Evolutionary conservation across 2,329 filamentous ascomycete species (phyloP).

Genomic region (Monosporascus sp.): DNA sequence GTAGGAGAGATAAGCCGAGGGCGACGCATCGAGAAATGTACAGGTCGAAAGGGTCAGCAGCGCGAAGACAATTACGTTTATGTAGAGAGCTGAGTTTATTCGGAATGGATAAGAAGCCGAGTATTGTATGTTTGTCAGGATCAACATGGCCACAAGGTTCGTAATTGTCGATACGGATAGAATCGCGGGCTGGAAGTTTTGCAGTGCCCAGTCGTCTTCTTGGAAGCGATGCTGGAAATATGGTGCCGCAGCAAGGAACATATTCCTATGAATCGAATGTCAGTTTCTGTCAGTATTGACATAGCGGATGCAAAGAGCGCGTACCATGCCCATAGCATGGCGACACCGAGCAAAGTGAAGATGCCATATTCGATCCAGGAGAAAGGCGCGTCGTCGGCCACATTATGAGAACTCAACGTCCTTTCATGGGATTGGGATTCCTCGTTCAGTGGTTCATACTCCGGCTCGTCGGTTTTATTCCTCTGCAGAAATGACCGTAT

Average conservation of each 20-base stretch:
- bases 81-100: constrained; percentile 69
- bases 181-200: constrained; percentile 86
- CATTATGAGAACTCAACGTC: constrained; percentile 20
- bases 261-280: constrained; percentile 57
- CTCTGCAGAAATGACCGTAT: constrained; percentile 32
- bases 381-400: constrained; percentile 50
- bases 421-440: constrained; percentile 14
- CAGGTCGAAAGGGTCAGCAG: constrained; percentile 77
- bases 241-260: constrained; percentile 92
- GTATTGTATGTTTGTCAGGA: constrained; percentile 75
- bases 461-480: constrained; percentile 20
- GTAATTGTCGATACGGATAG: constrained; percentile 80
- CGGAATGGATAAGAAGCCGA: constrained; percentile 83
- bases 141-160: constrained; percentile 69
- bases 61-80: constrained; percentile 73
- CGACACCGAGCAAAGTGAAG: constrained; percentile 79
- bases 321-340: constrained; percentile 97
- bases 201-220: constrained; percentile 62
- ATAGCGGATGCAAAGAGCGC: constrained; percentile 18
- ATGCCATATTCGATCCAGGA: constrained; percentile 83
- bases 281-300: background rate
- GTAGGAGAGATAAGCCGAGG: constrained; percentile 71
- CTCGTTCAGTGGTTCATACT: constrained; percentile 30
- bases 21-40: constrained; percentile 55
- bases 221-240: constrained; percentile 86